These are phyloP conservation scores for Saitozyma sp. DNA, from an alignment of 768 basidiomycete genomes.

Conservation along the genomic window DNA sequence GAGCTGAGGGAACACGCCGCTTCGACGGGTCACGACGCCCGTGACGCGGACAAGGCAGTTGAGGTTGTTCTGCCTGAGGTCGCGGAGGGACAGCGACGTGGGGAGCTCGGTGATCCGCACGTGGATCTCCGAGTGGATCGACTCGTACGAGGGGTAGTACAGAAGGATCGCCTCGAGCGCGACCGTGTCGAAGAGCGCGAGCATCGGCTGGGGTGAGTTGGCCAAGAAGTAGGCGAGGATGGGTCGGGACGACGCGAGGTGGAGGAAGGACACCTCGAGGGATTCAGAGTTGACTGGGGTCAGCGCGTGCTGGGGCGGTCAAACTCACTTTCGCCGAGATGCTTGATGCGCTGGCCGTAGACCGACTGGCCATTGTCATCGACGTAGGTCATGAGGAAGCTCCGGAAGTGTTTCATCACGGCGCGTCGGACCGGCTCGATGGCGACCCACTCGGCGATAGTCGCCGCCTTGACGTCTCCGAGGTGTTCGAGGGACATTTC, in stretches of 20 bases:
- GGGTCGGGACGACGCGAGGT: slow-evolving; percentile 85
- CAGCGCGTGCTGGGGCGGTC: not conserved
- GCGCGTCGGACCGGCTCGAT: slow-evolving; percentile 85
- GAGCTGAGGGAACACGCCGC: slow-evolving; percentile 97
- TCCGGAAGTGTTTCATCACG: slow-evolving; percentile 86
- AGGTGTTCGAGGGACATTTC: slow-evolving; percentile 94
- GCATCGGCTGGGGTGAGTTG: slow-evolving; percentile 89
- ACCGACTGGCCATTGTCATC: slow-evolving; percentile 89
- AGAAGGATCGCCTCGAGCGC: slow-evolving; percentile 91
- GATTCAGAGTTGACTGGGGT: slow-evolving; percentile 88
- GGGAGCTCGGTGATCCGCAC: slow-evolving; percentile 95
- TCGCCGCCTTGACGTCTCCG: slow-evolving; percentile 95
- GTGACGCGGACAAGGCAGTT: slow-evolving; percentile 94
- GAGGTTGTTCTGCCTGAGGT: slow-evolving; percentile 84
- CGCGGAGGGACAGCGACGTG: slow-evolving; percentile 82
- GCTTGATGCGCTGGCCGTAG: slow-evolving; percentile 89
- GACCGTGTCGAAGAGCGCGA: slow-evolving; percentile 91
- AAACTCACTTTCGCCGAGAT: slow-evolving; percentile 84
- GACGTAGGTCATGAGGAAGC: slow-evolving; percentile 93
- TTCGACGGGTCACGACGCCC: slow-evolving; percentile 92
- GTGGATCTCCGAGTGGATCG: slow-evolving; percentile 96
- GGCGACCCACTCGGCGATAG: slow-evolving; percentile 96
- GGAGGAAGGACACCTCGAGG: slow-evolving; percentile 94
- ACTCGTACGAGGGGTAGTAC: slow-evolving; percentile 92
- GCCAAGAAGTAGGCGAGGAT: slow-evolving; percentile 96